Conservation (phyloP, 2,329 filamentous ascomycete species). For the Arthrocladium fulminans region DNA sequence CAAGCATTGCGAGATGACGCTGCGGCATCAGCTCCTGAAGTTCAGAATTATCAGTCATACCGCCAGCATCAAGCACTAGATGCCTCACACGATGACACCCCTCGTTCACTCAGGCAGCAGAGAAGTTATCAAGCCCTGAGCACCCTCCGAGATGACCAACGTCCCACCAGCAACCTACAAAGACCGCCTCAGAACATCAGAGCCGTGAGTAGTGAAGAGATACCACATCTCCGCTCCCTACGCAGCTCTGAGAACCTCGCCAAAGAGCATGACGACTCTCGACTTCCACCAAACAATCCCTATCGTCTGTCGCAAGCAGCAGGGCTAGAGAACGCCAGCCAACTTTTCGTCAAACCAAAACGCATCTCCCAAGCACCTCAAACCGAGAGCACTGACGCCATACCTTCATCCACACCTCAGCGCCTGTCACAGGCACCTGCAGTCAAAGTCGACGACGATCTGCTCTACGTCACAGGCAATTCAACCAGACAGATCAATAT, state of each 20-base stretch:
- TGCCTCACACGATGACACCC: not conserved
- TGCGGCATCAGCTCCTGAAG: slow-evolving; percentile 4
- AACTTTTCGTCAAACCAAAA: not conserved
- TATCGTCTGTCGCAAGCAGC: not conserved
- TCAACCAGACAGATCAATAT: slow-evolving; percentile 23
- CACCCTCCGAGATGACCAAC: not conserved
- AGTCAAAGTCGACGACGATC: not conserved
- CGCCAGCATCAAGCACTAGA: not conserved
- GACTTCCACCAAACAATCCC: not conserved
- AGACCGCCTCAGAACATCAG: not conserved
- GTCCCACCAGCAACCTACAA: not conserved
- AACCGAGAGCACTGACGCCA: not conserved
- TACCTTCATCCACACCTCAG: not conserved
- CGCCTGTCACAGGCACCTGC: not conserved
- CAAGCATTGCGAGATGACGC: not conserved
- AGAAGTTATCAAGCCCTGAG: slow-evolving; percentile 3
- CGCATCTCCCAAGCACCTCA: not conserved
- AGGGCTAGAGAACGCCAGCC: not conserved
- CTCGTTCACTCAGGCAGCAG: not conserved
- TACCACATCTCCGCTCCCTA: not conserved
- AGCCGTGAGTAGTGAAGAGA: not conserved
- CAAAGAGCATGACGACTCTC: not conserved
- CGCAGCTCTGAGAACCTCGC: not conserved
- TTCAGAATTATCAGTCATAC: not conserved
- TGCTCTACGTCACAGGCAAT: not conserved